Conservation (phyloP, 345 rosid genomes). For the Corchorus capsularis region DNA sequence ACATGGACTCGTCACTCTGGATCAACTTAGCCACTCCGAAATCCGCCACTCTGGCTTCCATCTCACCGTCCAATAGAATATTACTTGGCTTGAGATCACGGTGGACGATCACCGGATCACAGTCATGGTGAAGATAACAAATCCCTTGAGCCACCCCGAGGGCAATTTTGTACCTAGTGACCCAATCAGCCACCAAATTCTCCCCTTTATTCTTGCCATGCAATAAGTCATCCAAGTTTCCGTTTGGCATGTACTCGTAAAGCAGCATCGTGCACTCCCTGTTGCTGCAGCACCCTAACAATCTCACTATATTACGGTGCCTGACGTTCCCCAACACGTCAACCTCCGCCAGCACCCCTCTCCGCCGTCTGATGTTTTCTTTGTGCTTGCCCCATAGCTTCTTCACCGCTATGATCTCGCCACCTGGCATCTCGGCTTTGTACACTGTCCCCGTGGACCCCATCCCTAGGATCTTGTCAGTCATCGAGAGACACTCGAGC, state of each 20-base stretch:
- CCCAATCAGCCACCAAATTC: slow-evolving; percentile 78
- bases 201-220: slow-evolving; percentile 74
- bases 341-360: slow-evolving; percentile 90
- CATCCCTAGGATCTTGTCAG: slow-evolving; percentile 88
- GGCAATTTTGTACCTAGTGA: slow-evolving; percentile 77
- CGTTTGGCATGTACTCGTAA: slow-evolving; percentile 96
- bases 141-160: slow-evolving; percentile 99
- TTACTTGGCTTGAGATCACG: slow-evolving; percentile 96
- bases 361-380: slow-evolving; percentile 66
- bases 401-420: slow-evolving; percentile 95
- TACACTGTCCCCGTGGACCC: slow-evolving; percentile 95
- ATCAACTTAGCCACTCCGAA: slow-evolving; percentile 95
- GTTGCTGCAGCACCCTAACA: slow-evolving; percentile 89
- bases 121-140: slow-evolving; percentile 97
- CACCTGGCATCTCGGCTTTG: slow-evolving; percentile 91
- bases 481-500: slow-evolving; percentile 66
- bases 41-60: slow-evolving; percentile 99
- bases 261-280: slow-evolving; percentile 90
- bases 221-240: slow-evolving; percentile 78
- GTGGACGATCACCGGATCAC: slow-evolving; percentile 95
- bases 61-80: slow-evolving; percentile 76
- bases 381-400: slow-evolving; percentile 90
- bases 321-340: slow-evolving; percentile 89
- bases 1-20: slow-evolving; percentile 91
- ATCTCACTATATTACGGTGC: slow-evolving; percentile 89